Evolutionary conservation across 139 green algal genomes (phyloP).

Genomic region (Chlorella sp.): DNA sequence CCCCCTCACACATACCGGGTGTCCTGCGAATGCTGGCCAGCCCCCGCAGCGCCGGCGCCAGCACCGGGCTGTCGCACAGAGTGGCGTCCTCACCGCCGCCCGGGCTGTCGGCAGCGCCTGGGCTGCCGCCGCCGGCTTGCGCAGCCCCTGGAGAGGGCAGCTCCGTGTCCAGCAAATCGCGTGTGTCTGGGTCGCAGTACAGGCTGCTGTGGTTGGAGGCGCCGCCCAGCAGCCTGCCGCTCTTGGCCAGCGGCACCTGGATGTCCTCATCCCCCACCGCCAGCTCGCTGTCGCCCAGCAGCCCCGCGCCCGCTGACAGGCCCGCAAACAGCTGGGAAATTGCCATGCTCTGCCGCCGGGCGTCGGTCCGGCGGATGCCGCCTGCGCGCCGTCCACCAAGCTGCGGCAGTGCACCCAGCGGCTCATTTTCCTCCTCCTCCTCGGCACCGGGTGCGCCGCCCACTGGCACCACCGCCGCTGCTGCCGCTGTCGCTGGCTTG

Average conservation of each 20-base stretch:
- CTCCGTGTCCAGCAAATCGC: constrained; percentile 16
- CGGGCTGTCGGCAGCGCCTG: background rate
- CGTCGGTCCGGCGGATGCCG: background rate
- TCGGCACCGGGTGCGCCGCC: background rate
- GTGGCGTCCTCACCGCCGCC: background rate
- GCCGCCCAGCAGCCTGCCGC: constrained; percentile 17
- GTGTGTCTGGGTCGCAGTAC: constrained; percentile 15
- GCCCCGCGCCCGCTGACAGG: background rate
- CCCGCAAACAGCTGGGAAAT: background rate
- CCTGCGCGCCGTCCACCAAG: background rate
- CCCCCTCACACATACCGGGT: background rate
- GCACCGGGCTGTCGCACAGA: background rate
- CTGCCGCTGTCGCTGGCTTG: background rate
- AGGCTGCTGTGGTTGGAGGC: constrained; percentile 25
- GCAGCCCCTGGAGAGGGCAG: constrained; percentile 6
- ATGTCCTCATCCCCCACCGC: constrained; percentile 29
- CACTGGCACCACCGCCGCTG: background rate
- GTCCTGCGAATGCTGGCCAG: background rate
- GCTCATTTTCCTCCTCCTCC: constrained; percentile 10
- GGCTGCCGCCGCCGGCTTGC: background rate
- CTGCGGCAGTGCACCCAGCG: constrained; percentile 1
- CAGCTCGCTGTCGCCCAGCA: constrained; percentile 26
- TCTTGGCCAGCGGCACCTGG: constrained; percentile 28
- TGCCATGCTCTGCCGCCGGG: constrained; percentile 24
- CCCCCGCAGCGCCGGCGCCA: background rate